phyloP scores from a whole-genome alignment of 2,329 filamentous ascomycete genomes.

The Neonectria faginata region DNA sequence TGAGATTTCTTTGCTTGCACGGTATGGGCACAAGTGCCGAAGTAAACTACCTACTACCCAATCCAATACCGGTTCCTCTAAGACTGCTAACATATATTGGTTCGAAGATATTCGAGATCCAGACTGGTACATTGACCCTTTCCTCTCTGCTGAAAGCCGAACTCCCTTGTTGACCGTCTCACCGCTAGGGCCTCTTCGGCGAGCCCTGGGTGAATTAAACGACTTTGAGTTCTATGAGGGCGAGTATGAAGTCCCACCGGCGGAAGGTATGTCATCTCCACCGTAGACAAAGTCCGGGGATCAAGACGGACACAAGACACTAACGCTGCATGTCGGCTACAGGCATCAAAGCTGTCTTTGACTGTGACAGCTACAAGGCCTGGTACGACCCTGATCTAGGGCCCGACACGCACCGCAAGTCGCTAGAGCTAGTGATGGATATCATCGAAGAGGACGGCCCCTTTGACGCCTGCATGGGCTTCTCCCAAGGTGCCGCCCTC shows the following conservation, averaged over 20 bases:
- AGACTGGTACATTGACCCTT: slow-evolving; percentile 5
- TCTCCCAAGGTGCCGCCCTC: slow-evolving; percentile 15
- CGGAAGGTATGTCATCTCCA: slow-evolving; percentile 7
- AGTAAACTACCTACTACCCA: not conserved
- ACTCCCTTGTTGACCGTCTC: not conserved
- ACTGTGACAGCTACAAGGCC: slow-evolving; percentile 12
- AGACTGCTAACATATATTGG: not conserved
- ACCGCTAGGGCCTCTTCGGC: slow-evolving; percentile 3
- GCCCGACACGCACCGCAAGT: slow-evolving; percentile 6
- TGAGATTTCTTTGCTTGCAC: slow-evolving; percentile 22
- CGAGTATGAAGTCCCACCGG: slow-evolving; percentile 10
- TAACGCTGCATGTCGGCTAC: not conserved
- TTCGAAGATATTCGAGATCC: slow-evolving; percentile 10
- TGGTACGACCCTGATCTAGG: slow-evolving; percentile 15
- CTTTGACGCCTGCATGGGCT: slow-evolving; percentile 19
- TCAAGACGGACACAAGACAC: not conserved
- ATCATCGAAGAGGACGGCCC: slow-evolving; percentile 15
- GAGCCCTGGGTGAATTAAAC: slow-evolving; percentile 3
- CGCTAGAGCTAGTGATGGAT: slow-evolving; percentile 5
- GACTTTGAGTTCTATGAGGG: slow-evolving; percentile 19
- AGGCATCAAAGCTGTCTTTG: slow-evolving; percentile 12
- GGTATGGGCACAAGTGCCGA: slow-evolving; percentile 22
- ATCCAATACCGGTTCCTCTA: no score
- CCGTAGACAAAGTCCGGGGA: not conserved
- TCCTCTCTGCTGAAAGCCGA: not conserved